Percentiles rank a stretch among this genome's conserved stretches.
These are phyloP conservation scores for Aegilops speltoides DNA, from an alignment of 176 grass and related monocot genomes.

Conservation along the genomic window DNA sequence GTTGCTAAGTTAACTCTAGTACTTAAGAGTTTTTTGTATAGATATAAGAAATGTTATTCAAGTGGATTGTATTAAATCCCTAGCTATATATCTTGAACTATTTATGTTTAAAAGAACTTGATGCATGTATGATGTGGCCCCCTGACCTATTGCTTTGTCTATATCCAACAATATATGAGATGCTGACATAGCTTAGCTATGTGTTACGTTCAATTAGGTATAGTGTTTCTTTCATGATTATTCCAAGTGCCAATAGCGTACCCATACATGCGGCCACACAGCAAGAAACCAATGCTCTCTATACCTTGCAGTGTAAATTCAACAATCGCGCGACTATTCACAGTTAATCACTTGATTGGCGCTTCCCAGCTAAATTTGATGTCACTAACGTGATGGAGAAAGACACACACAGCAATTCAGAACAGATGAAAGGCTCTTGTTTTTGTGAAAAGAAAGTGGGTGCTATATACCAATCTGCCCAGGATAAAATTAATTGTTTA, in stretches of 20 bases:
- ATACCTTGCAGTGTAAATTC: slow-evolving; percentile 23
- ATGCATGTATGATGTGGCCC: slow-evolving; percentile 40
- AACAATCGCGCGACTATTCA: slow-evolving; percentile 11
- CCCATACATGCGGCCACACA: slow-evolving; percentile 12
- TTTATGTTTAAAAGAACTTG: not conserved
- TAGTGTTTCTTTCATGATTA: slow-evolving; percentile 64
- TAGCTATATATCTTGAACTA: not conserved
- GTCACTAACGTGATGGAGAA: not conserved
- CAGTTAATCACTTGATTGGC: not conserved
- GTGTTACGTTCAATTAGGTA: slow-evolving; percentile 46
- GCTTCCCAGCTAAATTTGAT: not conserved
- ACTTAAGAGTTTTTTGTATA: not conserved
- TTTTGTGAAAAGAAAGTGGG: not conserved
- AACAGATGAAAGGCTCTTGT: not conserved
- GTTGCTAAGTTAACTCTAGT: not conserved
- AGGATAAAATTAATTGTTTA: too few relatives aligned
- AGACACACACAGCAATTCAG: not conserved
- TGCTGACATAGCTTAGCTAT: slow-evolving; percentile 3
- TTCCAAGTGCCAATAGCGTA: slow-evolving; percentile 26
- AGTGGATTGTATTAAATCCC: not conserved
- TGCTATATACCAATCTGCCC: not conserved
- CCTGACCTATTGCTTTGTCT: slow-evolving; percentile 51
- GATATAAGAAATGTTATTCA: not conserved
- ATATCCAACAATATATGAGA: slow-evolving; percentile 34
- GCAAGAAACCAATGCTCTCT: not conserved